These are phyloP conservation scores for Akanthomyces muscarius DNA, from an alignment of 2,329 filamentous ascomycete species.

Conservation along the genomic window DNA sequence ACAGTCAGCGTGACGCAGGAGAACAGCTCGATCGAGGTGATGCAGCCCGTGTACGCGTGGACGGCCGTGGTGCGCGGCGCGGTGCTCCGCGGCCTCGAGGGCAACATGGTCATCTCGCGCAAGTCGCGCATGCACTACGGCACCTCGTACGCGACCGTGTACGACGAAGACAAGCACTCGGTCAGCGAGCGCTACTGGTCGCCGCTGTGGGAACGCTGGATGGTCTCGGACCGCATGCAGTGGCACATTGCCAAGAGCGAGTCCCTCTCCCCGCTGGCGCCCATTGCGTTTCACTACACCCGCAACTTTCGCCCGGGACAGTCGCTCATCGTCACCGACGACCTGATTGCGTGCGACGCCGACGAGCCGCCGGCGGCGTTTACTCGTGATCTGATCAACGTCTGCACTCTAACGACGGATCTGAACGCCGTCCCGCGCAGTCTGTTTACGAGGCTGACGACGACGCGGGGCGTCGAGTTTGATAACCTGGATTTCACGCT, in stretches of 20 bases:
- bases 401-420: conserved; percentile 78
- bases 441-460: conserved; percentile 71
- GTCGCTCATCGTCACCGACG: conserved; percentile 73
- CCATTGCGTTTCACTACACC: conserved; percentile 80
- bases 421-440: conserved; percentile 69
- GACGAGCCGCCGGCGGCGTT: conserved; percentile 62
- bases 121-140: conserved; percentile 75
- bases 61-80: conserved; percentile 76
- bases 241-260: conserved; percentile 83
- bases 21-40: conserved; percentile 65
- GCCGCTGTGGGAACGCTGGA: conserved; percentile 76
- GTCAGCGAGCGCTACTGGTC: conserved; percentile 75
- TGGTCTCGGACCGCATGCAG: conserved; percentile 79
- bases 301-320: conserved; percentile 78
- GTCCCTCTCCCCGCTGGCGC: conserved; percentile 66
- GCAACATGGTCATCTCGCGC: conserved; percentile 72
- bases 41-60: conserved; percentile 80
- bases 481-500: conserved; percentile 78
- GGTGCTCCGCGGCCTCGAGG: conserved; percentile 69
- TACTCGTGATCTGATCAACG: conserved; percentile 60
- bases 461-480: conserved; percentile 75
- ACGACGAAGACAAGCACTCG: conserved; percentile 70
- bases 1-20: conserved; percentile 43
- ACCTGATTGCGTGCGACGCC: conserved; percentile 70
- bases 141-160: conserved; percentile 76